phyloP scores from a whole-genome alignment of 1,284 basidiomycete genomes.

The Sporisorium iseilematis-ciliati region DNA sequence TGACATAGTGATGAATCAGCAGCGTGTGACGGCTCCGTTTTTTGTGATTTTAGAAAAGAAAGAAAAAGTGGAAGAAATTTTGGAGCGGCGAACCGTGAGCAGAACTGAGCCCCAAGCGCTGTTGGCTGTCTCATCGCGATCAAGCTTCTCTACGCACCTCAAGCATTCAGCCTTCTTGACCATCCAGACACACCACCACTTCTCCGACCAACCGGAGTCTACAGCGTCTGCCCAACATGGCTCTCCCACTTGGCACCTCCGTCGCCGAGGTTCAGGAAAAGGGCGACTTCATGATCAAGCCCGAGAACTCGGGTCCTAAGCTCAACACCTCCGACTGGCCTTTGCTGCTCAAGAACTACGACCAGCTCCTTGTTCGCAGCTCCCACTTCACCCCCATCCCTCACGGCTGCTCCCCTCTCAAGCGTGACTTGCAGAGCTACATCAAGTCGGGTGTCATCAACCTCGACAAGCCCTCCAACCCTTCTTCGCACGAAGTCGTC shows the following conservation, averaged over 20 bases:
- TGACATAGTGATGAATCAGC: slow-evolving; percentile 11
- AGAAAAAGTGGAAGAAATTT: slow-evolving; percentile 11
- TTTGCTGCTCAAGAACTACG: slow-evolving; percentile 95
- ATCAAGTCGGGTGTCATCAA: slow-evolving; percentile 99
- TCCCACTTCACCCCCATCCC: slow-evolving; percentile 99
- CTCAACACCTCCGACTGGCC: slow-evolving; percentile 96
- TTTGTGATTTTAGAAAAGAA: slow-evolving; percentile 13
- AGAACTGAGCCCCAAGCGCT: slow-evolving; percentile 1
- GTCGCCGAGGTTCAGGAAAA: slow-evolving; percentile 57
- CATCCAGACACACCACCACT: background rate
- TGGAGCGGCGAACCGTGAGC: slow-evolving; percentile 12
- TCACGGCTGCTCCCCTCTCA: slow-evolving; percentile 87
- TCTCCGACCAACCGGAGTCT: background rate
- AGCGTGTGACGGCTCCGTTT: background rate
- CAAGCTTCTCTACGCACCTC: slow-evolving; percentile 9
- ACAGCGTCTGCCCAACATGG: slow-evolving; percentile 29
- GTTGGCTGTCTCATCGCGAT: slow-evolving; percentile 16
- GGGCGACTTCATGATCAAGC: slow-evolving; percentile 71
- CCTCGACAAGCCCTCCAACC: slow-evolving; percentile 99
- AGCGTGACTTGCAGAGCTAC: slow-evolving; percentile 89
- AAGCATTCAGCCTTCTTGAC: background rate
- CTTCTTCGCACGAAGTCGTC: slow-evolving; percentile 99
- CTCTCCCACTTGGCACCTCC: slow-evolving; percentile 49
- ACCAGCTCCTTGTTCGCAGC: slow-evolving; percentile 82
- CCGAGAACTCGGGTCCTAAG: slow-evolving; percentile 69